Conservation (phyloP, 1,139 yeast species). For the Yamadazyma diddensiae region DNA sequence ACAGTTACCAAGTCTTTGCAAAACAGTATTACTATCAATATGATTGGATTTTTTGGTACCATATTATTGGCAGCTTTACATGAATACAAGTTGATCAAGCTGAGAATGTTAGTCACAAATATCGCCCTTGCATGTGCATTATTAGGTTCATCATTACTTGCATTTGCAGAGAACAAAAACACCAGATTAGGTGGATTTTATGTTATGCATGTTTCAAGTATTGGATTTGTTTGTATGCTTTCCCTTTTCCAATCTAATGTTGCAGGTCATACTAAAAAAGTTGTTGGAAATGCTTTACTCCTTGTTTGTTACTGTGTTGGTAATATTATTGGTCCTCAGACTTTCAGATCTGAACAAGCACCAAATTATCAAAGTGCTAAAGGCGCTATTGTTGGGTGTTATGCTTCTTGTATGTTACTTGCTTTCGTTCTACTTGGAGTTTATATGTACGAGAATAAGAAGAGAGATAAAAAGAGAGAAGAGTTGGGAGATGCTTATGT, state of each 20-base stretch:
- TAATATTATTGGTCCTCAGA: conserved; percentile 68
- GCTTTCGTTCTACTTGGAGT: conserved; percentile 23
- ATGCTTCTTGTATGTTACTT: too few relatives aligned
- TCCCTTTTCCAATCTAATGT: conserved; percentile 54
- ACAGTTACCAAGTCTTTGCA: not conserved
- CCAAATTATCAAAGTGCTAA: conserved; percentile 52
- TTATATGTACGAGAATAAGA: conserved; percentile 26
- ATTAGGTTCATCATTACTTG: conserved; percentile 44
- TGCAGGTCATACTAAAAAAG: conserved; percentile 69
- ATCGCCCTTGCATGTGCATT: conserved; percentile 32
- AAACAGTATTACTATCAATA: too few relatives aligned
- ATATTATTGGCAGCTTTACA: not conserved
- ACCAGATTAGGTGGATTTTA: not conserved
- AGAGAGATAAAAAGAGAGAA: conserved; percentile 20
- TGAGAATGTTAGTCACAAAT: conserved; percentile 43
- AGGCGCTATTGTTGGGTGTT: conserved; percentile 30
- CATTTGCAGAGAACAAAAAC: conserved; percentile 33
- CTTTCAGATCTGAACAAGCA: conserved; percentile 50
- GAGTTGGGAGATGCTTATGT: conserved; percentile 6
- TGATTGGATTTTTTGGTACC: not conserved
- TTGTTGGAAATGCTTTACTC: conserved; percentile 54
- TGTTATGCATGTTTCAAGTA: conserved; percentile 27
- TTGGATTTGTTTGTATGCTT: conserved; percentile 38
- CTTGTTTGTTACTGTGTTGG: conserved; percentile 66
- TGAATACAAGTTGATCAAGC: conserved; percentile 27